A percentile compares a stretch with the other conserved stretches of the same genome.
Conservation (phyloP, 2,329 filamentous ascomycete species). For the Fusarium setosum region DNA sequence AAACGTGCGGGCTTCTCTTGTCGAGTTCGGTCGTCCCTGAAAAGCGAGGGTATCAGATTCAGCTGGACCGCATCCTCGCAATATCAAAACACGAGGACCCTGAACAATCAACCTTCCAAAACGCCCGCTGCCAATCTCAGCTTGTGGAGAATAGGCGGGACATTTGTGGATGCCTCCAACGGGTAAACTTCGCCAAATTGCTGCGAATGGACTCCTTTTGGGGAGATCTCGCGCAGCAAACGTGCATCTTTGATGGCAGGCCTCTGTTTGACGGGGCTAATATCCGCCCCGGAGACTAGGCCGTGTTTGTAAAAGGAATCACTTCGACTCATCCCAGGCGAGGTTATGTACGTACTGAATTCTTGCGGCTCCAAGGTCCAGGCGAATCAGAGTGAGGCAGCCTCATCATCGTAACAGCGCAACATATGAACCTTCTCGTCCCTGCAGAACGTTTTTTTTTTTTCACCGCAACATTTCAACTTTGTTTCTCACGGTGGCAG, state of each 20-base stretch:
- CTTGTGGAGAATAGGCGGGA: conserved; percentile 3
- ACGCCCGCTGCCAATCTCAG: not conserved
- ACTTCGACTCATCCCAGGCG: not conserved
- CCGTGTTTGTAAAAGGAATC: not conserved
- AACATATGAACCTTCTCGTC: too few species aligned
- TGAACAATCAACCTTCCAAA: not conserved
- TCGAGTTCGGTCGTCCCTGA: too few species aligned
- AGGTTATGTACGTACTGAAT: too few species aligned
- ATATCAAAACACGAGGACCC: conserved; percentile 5
- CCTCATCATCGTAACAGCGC: not conserved
- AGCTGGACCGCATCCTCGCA: not conserved
- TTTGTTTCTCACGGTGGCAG: not conserved
- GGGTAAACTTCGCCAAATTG: conserved; percentile 1
- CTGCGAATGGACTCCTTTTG: not conserved
- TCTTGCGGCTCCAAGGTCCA: too few species aligned
- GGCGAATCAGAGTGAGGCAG: not conserved
- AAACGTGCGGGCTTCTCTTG: too few species aligned
- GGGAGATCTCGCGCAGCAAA: not conserved
- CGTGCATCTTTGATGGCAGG: not conserved
- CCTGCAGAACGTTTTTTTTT: too few species aligned
- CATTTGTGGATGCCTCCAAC: not conserved
- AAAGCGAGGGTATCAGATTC: conserved; percentile 4
- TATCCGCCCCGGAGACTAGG: not conserved
- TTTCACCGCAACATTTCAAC: not conserved
- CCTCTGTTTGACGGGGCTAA: not conserved